Evolutionary conservation across 2,329 filamentous ascomycete species (phyloP).

Genomic region (Tolypocladium ovalisporum): DNA sequence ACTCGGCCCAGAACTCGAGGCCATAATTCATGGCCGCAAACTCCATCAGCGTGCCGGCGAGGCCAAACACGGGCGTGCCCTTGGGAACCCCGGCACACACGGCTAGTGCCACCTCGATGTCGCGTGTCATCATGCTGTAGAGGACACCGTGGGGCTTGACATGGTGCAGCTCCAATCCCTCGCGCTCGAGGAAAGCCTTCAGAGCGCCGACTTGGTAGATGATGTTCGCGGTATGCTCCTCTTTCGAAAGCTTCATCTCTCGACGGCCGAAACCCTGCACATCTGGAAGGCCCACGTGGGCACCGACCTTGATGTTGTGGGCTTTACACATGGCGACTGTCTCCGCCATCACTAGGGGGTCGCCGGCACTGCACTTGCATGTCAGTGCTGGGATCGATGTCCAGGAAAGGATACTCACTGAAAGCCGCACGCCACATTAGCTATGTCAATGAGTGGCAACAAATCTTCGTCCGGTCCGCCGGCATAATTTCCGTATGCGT

Average conservation of each 20-base stretch:
- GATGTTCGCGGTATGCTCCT: constrained; percentile 8
- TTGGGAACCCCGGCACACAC: constrained; percentile 13
- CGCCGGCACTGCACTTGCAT: constrained; percentile 3
- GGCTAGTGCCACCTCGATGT: constrained; percentile 11
- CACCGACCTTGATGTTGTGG: constrained; percentile 7
- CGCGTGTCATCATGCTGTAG: constrained; percentile 17
- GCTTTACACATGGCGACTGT: constrained; percentile 8
- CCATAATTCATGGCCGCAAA: constrained; percentile 10
- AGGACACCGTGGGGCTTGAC: constrained; percentile 14
- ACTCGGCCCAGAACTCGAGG: constrained; percentile 15
- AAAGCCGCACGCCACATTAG: not conserved
- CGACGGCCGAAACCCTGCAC: constrained; percentile 9
- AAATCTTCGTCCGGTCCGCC: constrained; percentile 43
- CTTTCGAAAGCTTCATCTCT: constrained; percentile 8
- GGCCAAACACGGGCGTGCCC: constrained; percentile 13
- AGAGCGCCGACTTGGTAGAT: constrained; percentile 9
- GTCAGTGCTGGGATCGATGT: not conserved
- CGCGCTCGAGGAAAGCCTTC: constrained; percentile 5
- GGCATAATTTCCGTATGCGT: constrained; percentile 33
- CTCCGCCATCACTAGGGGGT: constrained; percentile 9
- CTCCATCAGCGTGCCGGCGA: constrained; percentile 15
- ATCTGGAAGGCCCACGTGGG: constrained; percentile 8
- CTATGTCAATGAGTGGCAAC: not conserved
- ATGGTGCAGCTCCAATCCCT: constrained; percentile 8
- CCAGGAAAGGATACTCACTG: not conserved